phyloP scores from a whole-genome alignment of 2,329 filamentous ascomycete species.

The Botrytis sinoallii region DNA sequence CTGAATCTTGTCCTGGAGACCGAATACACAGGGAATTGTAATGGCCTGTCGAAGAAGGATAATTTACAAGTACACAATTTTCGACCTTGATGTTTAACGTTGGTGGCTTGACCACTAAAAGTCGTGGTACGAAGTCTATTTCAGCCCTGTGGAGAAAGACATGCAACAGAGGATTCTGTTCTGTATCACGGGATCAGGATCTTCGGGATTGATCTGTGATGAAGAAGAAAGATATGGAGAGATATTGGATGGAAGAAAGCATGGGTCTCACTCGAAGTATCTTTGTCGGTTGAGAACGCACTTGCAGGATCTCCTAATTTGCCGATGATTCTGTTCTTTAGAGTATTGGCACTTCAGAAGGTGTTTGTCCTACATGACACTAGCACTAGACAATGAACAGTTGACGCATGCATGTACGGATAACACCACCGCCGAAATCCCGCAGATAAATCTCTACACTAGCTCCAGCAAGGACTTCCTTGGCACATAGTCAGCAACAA shows the following conservation, averaged over 20 bases:
- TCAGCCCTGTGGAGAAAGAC: constrained; percentile 9
- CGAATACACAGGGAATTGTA: background rate
- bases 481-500: background rate
- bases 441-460: background rate
- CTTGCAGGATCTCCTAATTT: background rate
- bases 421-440: background rate
- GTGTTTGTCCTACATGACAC: background rate
- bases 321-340: background rate
- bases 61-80: background rate
- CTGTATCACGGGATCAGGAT: background rate
- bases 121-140: constrained; percentile 2
- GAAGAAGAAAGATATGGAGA: background rate
- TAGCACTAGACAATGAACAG: background rate
- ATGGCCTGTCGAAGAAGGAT: background rate
- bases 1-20: background rate
- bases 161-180: background rate
- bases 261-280: background rate
- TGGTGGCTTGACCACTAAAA: background rate
- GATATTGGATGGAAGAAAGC: background rate
- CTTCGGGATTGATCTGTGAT: background rate
- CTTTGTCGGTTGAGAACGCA: background rate
- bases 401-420: background rate
- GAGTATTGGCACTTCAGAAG: background rate
- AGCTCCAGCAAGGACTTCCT: background rate
- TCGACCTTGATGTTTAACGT: background rate